phyloP scores from a whole-genome alignment of 176 grass and related monocot genomes.

The Oryza australiensis region DNA sequence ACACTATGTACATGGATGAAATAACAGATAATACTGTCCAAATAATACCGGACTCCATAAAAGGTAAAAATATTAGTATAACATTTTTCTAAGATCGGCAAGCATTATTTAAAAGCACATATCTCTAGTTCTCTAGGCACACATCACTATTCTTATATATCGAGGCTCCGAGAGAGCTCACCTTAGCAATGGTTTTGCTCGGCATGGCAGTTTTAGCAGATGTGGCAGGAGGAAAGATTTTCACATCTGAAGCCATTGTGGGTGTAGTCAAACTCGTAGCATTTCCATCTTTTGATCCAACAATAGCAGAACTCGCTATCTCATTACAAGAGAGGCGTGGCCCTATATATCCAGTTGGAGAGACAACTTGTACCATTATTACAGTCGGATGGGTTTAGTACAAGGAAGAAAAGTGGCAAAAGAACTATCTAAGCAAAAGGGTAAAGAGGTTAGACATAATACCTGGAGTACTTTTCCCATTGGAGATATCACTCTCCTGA shows the following conservation, averaged over 20 bases:
- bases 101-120: neutral
- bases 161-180: slow-evolving; percentile 24
- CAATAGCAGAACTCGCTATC: slow-evolving; percentile 23
- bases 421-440: neutral
- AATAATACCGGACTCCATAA: neutral
- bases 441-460: neutral
- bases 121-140: neutral
- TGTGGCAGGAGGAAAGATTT: slow-evolving; percentile 31
- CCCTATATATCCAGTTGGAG: slow-evolving; percentile 19
- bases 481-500: slow-evolving; percentile 28
- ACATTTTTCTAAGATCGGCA: slow-evolving; percentile 16
- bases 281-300: slow-evolving; percentile 35
- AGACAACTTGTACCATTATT: neutral
- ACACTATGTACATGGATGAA: slow-evolving; percentile 12
- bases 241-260: slow-evolving; percentile 30
- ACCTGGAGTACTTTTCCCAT: slow-evolving; percentile 38
- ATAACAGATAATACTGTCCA: neutral
- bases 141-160: neutral
- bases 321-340: slow-evolving; percentile 27
- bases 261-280: slow-evolving; percentile 10
- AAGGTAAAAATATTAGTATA: neutral
- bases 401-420: neutral
- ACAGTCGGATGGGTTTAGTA: slow-evolving; percentile 1
- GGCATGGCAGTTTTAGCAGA: slow-evolving; percentile 26
- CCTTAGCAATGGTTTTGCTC: slow-evolving; percentile 56